phyloP scores from a whole-genome alignment of 2,329 filamentous ascomycete species.

The Venturia effusa region DNA sequence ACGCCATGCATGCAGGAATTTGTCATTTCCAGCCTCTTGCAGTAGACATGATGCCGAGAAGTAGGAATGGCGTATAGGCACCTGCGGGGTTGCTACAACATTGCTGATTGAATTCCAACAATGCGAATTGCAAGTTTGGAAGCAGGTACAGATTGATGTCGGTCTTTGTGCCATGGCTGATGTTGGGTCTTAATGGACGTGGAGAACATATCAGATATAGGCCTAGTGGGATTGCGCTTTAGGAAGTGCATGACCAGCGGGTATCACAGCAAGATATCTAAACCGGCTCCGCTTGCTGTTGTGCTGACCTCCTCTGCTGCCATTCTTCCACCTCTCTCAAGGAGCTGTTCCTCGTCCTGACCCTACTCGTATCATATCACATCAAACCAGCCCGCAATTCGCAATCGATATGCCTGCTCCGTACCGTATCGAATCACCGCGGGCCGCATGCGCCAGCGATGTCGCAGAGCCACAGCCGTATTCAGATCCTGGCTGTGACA shows the following conservation, averaged over 20 bases:
- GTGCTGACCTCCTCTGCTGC: not conserved
- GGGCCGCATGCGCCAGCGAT: not conserved
- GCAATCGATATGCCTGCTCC: constrained; percentile 2
- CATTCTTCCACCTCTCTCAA: not conserved
- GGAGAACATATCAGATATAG: not conserved
- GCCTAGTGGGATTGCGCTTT: not conserved
- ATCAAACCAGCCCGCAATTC: not conserved
- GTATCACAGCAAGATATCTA: not conserved
- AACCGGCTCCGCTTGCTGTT: not conserved
- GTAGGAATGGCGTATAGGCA: not conserved
- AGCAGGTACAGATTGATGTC: not conserved
- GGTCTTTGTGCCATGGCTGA: not conserved
- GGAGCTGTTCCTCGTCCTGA: not conserved
- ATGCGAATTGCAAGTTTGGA: no score
- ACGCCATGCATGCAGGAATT: not conserved
- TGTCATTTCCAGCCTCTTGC: not conserved
- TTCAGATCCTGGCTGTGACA: not conserved
- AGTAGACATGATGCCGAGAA: not conserved
- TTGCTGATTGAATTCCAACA: no score
- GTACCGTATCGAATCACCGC: no score
- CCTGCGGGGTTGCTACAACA: not conserved
- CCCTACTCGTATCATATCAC: not conserved
- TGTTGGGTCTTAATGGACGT: not conserved
- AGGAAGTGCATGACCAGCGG: not conserved
- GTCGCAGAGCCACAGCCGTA: not conserved